phyloP scores from a whole-genome alignment of 176 grass and related monocot species.

The Calamus simplicifolius region DNA sequence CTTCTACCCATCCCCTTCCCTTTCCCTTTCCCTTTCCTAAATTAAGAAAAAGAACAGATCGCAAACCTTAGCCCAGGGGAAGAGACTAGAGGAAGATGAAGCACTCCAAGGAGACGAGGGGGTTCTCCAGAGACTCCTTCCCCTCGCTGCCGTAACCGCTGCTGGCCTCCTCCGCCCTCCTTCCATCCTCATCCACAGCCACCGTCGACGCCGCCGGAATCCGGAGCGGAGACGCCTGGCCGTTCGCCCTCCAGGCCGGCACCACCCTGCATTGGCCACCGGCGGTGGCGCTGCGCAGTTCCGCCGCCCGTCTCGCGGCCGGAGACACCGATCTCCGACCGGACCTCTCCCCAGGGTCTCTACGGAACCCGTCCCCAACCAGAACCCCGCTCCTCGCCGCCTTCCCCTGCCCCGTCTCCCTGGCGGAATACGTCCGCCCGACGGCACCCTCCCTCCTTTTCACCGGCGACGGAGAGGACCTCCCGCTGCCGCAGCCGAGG shows the following conservation, averaged over 20 bases:
- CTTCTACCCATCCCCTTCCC: too few species aligned
- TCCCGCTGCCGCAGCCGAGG: conserved; percentile 49
- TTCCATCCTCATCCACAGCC: conserved; percentile 11
- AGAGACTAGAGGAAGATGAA: conserved; percentile 73
- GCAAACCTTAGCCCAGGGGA: conserved; percentile 18
- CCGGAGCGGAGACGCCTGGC: too few species aligned
- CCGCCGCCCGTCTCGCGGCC: conserved; percentile 32
- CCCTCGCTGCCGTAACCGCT: conserved; percentile 18
- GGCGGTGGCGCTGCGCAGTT: conserved; percentile 11
- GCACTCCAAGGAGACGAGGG: conserved; percentile 82
- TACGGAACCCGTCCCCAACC: conserved; percentile 3
- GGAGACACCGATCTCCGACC: conserved; percentile 56
- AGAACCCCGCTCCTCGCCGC: conserved; percentile 7
- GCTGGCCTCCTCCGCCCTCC: conserved; percentile 2
- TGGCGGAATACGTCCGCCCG: conserved; percentile 3
- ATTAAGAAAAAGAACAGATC: too few species aligned
- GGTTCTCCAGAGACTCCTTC: conserved; percentile 80
- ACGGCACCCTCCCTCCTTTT: conserved; percentile 6
- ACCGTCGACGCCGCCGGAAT: conserved; percentile 11
- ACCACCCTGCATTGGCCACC: conserved; percentile 18
- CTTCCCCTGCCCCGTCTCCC: conserved; percentile 1
- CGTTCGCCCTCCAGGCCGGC: conserved; percentile 18
- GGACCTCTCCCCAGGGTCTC: conserved; percentile 46
- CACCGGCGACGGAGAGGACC: conserved; percentile 39
- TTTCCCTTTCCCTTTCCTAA: too few species aligned